These are phyloP conservation scores for Stachybotrys echinatus DNA, from an alignment of 2,329 filamentous ascomycete species.

Conservation along the genomic window DNA sequence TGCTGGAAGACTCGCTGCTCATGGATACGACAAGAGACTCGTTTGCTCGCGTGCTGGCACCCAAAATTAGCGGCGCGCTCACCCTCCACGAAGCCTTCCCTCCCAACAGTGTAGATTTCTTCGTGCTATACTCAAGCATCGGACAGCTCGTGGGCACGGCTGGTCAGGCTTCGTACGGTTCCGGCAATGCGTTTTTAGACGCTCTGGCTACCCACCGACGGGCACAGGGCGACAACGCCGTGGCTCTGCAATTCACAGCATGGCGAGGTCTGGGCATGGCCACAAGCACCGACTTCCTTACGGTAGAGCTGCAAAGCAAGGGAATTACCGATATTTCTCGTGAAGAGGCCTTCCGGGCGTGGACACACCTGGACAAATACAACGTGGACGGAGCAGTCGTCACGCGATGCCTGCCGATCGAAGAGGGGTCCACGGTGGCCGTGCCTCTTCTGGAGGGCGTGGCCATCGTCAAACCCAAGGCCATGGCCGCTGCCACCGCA, in stretches of 20 bases:
- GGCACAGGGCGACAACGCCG: conserved; percentile 3
- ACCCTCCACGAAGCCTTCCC: conserved; percentile 3
- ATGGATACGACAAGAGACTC: not conserved
- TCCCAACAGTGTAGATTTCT: conserved; percentile 3
- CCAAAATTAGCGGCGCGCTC: not conserved
- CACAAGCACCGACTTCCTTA: conserved; percentile 5
- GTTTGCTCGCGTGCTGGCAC: not conserved
- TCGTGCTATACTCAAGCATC: conserved; percentile 2
- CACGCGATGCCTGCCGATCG: conserved; percentile 2
- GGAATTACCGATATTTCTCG: conserved; percentile 7
- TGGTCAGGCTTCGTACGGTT: conserved; percentile 3
- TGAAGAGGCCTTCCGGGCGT: conserved; percentile 7
- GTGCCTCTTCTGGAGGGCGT: conserved; percentile 1
- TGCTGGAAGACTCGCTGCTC: not conserved
- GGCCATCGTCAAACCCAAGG: not conserved
- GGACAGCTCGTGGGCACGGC: conserved; percentile 4
- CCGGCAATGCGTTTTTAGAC: conserved; percentile 4
- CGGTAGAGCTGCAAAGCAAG: conserved; percentile 6
- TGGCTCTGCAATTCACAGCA: conserved; percentile 6
- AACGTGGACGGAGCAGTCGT: conserved; percentile 6
- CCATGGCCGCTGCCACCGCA: not conserved
- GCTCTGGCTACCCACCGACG: conserved; percentile 3
- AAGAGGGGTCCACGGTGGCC: conserved; percentile 2
- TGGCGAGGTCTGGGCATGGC: conserved; percentile 6
- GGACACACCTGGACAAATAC: conserved; percentile 5